Evolutionary conservation across 495 filamentous ascomycete genomes (phyloP), one percentile per base, ranked within the genome.

Genomic region (Penicillium subrubescens): DNA sequence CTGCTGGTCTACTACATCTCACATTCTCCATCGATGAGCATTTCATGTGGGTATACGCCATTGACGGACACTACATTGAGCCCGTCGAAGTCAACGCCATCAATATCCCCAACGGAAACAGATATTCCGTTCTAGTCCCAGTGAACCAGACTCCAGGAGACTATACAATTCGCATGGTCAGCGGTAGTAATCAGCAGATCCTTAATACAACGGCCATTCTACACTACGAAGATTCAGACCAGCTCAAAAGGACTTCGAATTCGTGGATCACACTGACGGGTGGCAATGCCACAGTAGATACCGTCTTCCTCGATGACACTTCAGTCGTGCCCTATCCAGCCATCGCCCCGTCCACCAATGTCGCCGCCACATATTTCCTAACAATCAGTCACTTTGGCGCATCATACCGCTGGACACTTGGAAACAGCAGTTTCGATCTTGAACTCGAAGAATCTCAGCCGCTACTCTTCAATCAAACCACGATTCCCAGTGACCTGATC

Each of bases 391-490:
- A 73, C 39, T 75, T 71, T 33, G 74, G 79, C 56, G 64, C 70
- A 0, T 80, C 79, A 8, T 88, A 79, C 64, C 62, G 71, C 10
- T 86, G 83, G 82, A 78, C 73, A 3, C 64, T 87, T 31, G 84
- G 79, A 46, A 75, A 78, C 58, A 73, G 65, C 8, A 67, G 68
- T 66, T 76, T 67, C 43, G 69, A 70, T 1, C 67, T 80, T 3
- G 57, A 67, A 17, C 70, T 77, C 0, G 79, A 80, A 63, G 64
- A 75, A 65, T 62, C 76, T 1, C 65, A 82, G 17, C 83, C 84
- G 3, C 66, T 86, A 0, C 79, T 87, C 0, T 85, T 81, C 70
- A 75, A 84, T 31, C 75, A 79, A 17, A 60, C 66, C 8, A 64
- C 75, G 15, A 71, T 71, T 3, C 55, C 68, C 4, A 74, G 77